A percentile compares a stretch with the other conserved stretches of the same genome.
These are phyloP conservation scores for Apiotrichum siamense DNA, from an alignment of 1,284 basidiomycete genomes.

Conservation along the genomic window DNA sequence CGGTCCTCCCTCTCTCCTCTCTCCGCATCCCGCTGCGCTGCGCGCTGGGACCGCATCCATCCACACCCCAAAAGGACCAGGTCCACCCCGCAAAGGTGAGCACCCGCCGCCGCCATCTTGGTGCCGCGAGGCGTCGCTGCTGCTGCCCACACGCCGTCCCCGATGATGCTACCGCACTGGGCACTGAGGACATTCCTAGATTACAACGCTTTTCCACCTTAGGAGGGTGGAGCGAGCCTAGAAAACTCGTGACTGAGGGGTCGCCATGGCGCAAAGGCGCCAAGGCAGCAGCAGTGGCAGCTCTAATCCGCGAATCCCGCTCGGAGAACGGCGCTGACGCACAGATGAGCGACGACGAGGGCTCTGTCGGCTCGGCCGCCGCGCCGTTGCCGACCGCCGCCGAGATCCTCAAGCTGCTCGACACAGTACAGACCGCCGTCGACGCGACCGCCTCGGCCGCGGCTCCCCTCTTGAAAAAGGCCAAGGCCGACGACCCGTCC, in stretches of 20 bases:
- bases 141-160: too few relatives aligned
- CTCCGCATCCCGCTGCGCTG: background rate
- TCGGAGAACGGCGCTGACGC: background rate
- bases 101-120: too few relatives aligned
- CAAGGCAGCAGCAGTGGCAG: background rate
- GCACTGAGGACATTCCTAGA: slow-evolving; percentile 43
- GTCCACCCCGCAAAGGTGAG: background rate
- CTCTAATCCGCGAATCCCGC: background rate
- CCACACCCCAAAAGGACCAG: background rate
- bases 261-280: background rate
- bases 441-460: slow-evolving; percentile 37
- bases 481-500: slow-evolving; percentile 42
- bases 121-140: background rate
- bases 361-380: too few relatives aligned
- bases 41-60: background rate
- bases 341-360: slow-evolving; percentile 23
- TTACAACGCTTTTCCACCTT: slow-evolving; percentile 44
- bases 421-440: slow-evolving; percentile 38
- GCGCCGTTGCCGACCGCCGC: slow-evolving; percentile 24
- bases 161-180: slow-evolving; percentile 46
- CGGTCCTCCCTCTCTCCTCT: background rate
- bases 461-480: slow-evolving; percentile 40
- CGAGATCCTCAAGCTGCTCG: slow-evolving; percentile 34
- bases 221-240: slow-evolving; percentile 49
- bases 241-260: slow-evolving; percentile 51